These are phyloP conservation scores for Acacia confusa DNA, from an alignment of 306 rosid species.

Conservation along the genomic window DNA sequence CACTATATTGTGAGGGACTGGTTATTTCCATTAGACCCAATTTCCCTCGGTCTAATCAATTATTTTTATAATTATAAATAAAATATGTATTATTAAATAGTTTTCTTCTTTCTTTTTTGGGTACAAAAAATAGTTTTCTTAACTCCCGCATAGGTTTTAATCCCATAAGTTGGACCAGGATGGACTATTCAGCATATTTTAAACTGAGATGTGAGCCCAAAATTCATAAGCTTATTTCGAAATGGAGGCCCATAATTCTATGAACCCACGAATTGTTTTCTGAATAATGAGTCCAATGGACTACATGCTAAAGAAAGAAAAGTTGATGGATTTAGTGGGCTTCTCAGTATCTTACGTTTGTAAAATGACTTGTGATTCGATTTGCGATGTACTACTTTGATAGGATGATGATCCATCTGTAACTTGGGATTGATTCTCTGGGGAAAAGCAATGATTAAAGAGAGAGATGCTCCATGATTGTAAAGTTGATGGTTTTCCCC, in stretches of 20 bases:
- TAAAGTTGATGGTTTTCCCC: background rate
- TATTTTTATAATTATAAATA: background rate
- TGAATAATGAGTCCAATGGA: background rate
- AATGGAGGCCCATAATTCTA: background rate
- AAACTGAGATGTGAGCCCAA: background rate
- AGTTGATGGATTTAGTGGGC: background rate
- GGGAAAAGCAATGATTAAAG: conserved; percentile 5
- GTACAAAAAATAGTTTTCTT: background rate
- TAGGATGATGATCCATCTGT: background rate
- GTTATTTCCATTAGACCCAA: too few relatives aligned
- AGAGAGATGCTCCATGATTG: conserved; percentile 3
- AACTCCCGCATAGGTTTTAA: background rate
- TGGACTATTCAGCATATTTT: too few relatives aligned
- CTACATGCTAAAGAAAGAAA: background rate
- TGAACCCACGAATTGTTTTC: background rate
- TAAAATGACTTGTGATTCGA: background rate
- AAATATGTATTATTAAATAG: background rate
- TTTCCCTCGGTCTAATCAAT: too few relatives aligned
- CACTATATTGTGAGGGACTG: too few relatives aligned
- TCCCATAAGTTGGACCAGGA: background rate
- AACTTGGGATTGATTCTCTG: background rate
- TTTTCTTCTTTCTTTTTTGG: too few relatives aligned
- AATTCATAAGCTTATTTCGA: background rate
- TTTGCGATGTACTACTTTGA: background rate
- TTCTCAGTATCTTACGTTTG: background rate